Evolutionary conservation across 441 rosid genomes (phyloP), one percentile per base, ranked within the genome.

Genomic region (Kokia cookei): DNA sequence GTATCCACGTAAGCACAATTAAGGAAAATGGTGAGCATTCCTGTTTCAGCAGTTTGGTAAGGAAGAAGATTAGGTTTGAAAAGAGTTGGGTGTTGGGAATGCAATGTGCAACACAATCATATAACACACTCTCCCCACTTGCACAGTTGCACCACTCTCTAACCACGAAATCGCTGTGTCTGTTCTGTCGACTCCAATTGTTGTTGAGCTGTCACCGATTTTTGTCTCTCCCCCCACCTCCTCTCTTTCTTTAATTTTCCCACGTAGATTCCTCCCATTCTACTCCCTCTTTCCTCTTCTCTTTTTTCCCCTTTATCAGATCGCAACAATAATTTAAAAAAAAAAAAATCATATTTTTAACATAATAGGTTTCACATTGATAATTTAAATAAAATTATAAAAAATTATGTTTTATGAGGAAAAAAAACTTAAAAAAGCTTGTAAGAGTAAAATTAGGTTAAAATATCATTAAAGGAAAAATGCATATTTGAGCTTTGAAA

Each of bases 401-500:
- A 54, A 17, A 5, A n/a, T n/a, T 53, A 0, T 5, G 7, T 5
- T 15, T 53, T 5, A 14, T 1, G 0, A 4, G 4, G 3, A 50
- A 48, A 50, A 14, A 6, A 32, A 32, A 32, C 37, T 32, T 32
- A 32, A 32, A 32, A 32, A 1, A 32, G 35, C 5, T 32, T 32
- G 5, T 5, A 4, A 5, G 1, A 1, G 7, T 3, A 29, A 32
- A 32, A 32, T 32, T 32, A 32, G 6, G 35, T 0, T 1, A 32
- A 32, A 32, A 5, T 32, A 5, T 4, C 5, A 32, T 32, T 32
- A 5, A 32, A 0, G 0, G 1, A 0, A 32, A 0, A 32, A 5
- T 32, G 0, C 0, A 32, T 0, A 32, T 32, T 32, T 0, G 0
- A 0, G 0, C 4, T 32, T 32, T 5, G 0, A 32, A 32, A 32